phyloP scores from a whole-genome alignment of 2,329 filamentous ascomycete genomes.

The Clarireedia paspali region DNA sequence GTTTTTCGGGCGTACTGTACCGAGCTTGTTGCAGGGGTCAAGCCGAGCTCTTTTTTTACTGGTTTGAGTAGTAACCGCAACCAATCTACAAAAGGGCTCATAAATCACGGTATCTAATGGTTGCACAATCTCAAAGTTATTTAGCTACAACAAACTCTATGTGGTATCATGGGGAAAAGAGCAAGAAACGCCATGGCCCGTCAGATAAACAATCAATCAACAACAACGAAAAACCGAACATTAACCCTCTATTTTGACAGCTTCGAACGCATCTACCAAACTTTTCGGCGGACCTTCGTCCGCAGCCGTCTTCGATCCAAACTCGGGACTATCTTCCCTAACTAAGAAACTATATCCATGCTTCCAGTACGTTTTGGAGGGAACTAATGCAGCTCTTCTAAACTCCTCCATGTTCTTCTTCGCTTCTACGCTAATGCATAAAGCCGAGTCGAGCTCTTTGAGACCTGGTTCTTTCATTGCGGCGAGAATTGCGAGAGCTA shows the following conservation, averaged over 20 bases:
- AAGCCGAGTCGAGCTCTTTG: conserved; percentile 61
- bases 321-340: conserved; percentile 21
- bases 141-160: neutral
- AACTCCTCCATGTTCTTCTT: conserved; percentile 38
- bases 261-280: conserved; percentile 8
- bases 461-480: conserved; percentile 64
- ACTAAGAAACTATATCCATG: conserved; percentile 23
- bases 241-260: neutral
- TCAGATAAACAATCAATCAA: neutral
- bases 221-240: neutral
- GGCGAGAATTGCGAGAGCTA: conserved; percentile 74
- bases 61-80: neutral
- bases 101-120: too few species aligned
- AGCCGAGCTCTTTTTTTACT: too few species aligned
- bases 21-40: too few species aligned
- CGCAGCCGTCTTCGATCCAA: conserved; percentile 15
- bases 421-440: conserved; percentile 65
- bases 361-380: conserved; percentile 18
- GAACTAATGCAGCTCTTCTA: conserved; percentile 14
- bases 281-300: conserved; percentile 12
- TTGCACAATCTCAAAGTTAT: too few species aligned
- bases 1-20: too few species aligned
- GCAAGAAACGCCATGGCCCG: neutral
- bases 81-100: neutral
- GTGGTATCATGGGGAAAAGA: neutral